A percentile compares a stretch with the other conserved stretches of the same genome.
phyloP scores from a whole-genome alignment of 1,139 yeast genomes.

The Trichomonascaceae sp. region DNA sequence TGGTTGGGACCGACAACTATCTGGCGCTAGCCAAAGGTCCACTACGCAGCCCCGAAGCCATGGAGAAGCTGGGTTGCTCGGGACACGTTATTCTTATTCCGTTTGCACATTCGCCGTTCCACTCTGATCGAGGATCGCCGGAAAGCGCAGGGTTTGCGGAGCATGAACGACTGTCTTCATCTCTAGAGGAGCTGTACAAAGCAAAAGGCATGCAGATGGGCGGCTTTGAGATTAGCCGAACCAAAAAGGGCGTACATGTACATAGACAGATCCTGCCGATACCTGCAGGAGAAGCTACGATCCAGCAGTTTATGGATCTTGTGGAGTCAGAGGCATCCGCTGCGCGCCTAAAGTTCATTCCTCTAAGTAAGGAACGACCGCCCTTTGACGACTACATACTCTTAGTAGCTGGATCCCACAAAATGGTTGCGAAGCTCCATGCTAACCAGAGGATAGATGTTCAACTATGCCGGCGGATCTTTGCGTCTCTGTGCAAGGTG shows the following conservation, averaged over 20 bases:
- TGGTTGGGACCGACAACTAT: constrained; percentile 56
- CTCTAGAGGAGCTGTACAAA: constrained; percentile 15
- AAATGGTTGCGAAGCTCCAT: constrained; percentile 10
- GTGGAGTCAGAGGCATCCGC: constrained; percentile 10
- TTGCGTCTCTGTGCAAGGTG: constrained; percentile 45
- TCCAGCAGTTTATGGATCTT: constrained; percentile 11
- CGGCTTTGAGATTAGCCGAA: constrained; percentile 21
- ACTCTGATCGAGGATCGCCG: constrained; percentile 29
- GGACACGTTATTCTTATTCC: constrained; percentile 85
- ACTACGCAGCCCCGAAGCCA: constrained; percentile 33
- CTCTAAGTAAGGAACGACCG: constrained; percentile 7
- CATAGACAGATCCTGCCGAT: constrained; percentile 26
- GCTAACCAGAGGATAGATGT: constrained; percentile 34
- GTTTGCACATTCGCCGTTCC: constrained; percentile 56
- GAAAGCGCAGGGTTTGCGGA: no score
- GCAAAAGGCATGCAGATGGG: constrained; percentile 13
- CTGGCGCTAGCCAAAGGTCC: constrained; percentile 86
- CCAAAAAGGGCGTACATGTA: constrained; percentile 21
- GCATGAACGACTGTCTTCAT: constrained; percentile 5
- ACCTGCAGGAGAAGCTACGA: constrained; percentile 7
- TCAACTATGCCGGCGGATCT: constrained; percentile 68
- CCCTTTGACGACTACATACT: constrained; percentile 11
- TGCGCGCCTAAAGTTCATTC: constrained; percentile 4
- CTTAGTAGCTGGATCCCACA: constrained; percentile 8
- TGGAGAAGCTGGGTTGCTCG: constrained; percentile 35